Percentiles rank a stretch among this genome's conserved stretches.
Evolutionary conservation across 768 basidiomycete species (phyloP).

Genomic region (Boletus coccyginus): DNA sequence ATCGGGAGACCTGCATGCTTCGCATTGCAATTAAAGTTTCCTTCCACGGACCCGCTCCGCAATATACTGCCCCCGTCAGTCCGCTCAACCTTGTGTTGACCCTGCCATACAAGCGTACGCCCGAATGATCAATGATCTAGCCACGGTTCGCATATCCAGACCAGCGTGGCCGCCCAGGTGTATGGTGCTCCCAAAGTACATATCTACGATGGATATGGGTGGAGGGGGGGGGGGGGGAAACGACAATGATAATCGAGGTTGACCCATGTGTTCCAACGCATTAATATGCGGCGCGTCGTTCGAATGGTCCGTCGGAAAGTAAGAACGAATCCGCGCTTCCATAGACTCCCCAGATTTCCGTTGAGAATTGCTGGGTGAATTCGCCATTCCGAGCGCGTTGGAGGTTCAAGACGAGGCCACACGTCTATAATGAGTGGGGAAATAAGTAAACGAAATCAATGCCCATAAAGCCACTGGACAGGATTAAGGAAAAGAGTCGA

Average conservation of each 20-base stretch:
- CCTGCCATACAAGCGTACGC: not conserved
- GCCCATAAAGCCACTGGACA: too few species aligned
- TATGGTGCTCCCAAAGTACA: too few species aligned
- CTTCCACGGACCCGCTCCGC: not conserved
- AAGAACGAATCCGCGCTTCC: slow-evolving; percentile 15
- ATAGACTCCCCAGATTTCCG: slow-evolving; percentile 14
- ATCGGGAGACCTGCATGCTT: not conserved
- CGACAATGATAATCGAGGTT: not conserved
- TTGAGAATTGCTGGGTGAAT: slow-evolving; percentile 7
- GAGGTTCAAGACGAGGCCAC: slow-evolving; percentile 20
- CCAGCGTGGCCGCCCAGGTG: not conserved
- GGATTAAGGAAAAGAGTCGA: not conserved
- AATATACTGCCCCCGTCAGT: not conserved
- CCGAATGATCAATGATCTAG: not conserved
- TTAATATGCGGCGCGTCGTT: not conserved
- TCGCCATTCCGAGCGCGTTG: not conserved
- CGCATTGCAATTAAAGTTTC: not conserved
- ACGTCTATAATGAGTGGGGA: slow-evolving; percentile 2
- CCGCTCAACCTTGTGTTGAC: not conserved
- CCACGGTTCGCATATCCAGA: not conserved
- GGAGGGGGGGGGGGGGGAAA: not conserved
- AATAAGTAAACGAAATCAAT: not conserved
- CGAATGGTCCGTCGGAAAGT: not conserved
- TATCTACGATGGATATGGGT: not conserved
- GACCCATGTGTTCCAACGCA: not conserved